A percentile compares a stretch with the other conserved stretches of the same genome.
phyloP scores from a whole-genome alignment of 2,329 filamentous ascomycete genomes.

The Trichoderma simmonsii region DNA sequence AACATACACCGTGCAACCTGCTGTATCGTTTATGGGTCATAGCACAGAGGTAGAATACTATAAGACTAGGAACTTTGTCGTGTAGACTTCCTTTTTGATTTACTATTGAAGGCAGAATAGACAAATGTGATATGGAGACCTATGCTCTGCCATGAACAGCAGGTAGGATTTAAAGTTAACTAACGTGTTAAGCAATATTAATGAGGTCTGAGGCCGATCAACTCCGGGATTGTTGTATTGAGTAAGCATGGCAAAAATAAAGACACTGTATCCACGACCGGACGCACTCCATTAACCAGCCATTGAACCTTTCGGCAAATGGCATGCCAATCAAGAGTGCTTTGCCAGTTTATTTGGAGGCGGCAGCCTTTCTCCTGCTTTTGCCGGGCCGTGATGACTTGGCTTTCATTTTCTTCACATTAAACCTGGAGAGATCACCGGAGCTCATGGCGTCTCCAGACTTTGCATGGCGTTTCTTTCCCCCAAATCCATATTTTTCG shows the following conservation, averaged over 20 bases:
- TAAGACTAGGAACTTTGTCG: neutral
- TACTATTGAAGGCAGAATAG: neutral
- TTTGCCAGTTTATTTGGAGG: conserved; percentile 24
- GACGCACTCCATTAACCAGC: neutral
- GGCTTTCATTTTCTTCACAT: conserved; percentile 77
- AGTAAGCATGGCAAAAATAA: neutral
- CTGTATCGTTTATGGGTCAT: neutral
- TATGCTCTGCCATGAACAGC: neutral
- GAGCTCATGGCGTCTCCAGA: conserved; percentile 84
- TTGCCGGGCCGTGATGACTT: conserved; percentile 50
- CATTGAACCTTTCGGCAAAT: neutral
- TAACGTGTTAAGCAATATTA: neutral
- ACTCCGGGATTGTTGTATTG: neutral
- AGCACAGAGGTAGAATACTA: neutral
- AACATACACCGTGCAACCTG: neutral
- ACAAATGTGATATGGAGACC: neutral
- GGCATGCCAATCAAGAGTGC: neutral
- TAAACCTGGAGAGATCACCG: conserved; percentile 77
- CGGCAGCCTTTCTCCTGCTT: conserved; percentile 47
- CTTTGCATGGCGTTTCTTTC: conserved; percentile 90
- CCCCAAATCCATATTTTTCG: conserved; percentile 90
- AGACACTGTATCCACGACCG: neutral
- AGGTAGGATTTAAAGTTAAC: neutral
- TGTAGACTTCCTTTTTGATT: neutral
- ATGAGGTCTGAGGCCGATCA: neutral